phyloP scores from a whole-genome alignment of 768 basidiomycete species.

The Crepidotus variabilis region DNA sequence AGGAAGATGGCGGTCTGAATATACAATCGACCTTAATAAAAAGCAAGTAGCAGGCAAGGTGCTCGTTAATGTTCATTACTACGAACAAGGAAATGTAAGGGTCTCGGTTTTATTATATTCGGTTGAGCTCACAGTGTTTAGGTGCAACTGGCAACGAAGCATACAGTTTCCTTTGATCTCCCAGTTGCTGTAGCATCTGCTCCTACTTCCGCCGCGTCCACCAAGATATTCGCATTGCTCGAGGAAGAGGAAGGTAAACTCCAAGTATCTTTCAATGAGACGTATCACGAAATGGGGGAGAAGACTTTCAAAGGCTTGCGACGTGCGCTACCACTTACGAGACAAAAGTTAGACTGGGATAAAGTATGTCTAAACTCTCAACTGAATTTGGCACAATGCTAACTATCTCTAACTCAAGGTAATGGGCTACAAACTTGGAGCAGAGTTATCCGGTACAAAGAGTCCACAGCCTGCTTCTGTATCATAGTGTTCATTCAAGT shows the following conservation, averaged over 20 bases:
- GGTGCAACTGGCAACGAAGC: conserved; percentile 87
- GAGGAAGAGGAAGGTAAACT: conserved; percentile 78
- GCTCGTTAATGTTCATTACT: conserved; percentile 89
- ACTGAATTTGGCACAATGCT: neutral
- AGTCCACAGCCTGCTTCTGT: conserved; percentile 40
- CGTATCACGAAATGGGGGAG: conserved; percentile 88
- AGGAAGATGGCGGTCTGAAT: conserved; percentile 92
- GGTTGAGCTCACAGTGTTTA: conserved; percentile 24
- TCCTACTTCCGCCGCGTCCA: conserved; percentile 47
- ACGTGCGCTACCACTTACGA: conserved; percentile 86
- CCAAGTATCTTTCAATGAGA: conserved; percentile 73
- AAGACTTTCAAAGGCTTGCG: conserved; percentile 91
- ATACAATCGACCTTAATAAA: conserved; percentile 64
- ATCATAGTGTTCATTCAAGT: neutral
- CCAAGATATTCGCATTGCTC: conserved; percentile 77
- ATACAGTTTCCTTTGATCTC: conserved; percentile 60
- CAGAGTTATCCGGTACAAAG: conserved; percentile 69
- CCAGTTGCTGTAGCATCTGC: conserved; percentile 55
- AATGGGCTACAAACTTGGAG: conserved; percentile 68
- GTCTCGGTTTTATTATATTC: neutral
- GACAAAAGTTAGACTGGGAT: conserved; percentile 96
- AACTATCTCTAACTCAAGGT: conserved; percentile 26
- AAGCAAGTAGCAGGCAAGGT: conserved; percentile 69
- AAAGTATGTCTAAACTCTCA: conserved; percentile 46
- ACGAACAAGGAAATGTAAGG: conserved; percentile 92